These are phyloP conservation scores for Dactylellina drechsleri DNA, from an alignment of 2,329 filamentous ascomycete genomes.

Conservation along the genomic window DNA sequence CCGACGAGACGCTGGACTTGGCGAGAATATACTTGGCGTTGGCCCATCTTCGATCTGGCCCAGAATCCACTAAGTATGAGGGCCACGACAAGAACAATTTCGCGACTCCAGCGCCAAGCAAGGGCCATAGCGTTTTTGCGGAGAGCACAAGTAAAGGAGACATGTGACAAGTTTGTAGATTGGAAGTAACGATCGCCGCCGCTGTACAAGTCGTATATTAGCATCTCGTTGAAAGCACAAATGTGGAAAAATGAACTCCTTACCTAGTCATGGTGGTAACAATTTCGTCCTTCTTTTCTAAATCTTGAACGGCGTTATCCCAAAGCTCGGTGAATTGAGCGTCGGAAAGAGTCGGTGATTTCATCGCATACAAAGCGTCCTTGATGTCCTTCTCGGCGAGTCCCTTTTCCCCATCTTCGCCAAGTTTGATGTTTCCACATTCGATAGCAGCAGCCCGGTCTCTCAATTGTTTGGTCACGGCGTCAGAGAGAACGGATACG, in stretches of 20 bases:
- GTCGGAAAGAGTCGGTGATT: constrained; percentile 67
- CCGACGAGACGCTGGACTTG: constrained; percentile 70
- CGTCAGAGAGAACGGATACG: constrained; percentile 86
- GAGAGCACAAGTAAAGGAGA: constrained; percentile 86
- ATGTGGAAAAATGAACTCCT: constrained; percentile 53
- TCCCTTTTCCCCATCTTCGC: constrained; percentile 73
- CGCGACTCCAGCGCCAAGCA: constrained; percentile 85
- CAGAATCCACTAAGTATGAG: constrained; percentile 35
- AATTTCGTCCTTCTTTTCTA: constrained; percentile 70
- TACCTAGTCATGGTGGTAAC: constrained; percentile 68
- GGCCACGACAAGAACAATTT: constrained; percentile 66
- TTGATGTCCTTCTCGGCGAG: constrained; percentile 81
- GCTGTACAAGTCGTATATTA: constrained; percentile 50
- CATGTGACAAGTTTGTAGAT: constrained; percentile 68
- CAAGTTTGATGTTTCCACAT: constrained; percentile 74
- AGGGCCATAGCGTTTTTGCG: constrained; percentile 64
- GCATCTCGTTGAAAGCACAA: constrained; percentile 54
- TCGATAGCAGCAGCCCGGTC: constrained; percentile 88
- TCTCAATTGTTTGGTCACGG: constrained; percentile 84
- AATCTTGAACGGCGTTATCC: constrained; percentile 66
- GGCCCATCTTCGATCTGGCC: constrained; percentile 69
- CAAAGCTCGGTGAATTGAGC: constrained; percentile 60
- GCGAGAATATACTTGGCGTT: constrained; percentile 70
- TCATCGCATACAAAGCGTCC: constrained; percentile 91
- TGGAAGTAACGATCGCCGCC: constrained; percentile 57